Evolutionary conservation across 306 rosid species (phyloP).

Genomic region (apple (Malus domestica)): ASM211411v1 NC_041791.1:36850001-36850500

Average conservation of each 20-base stretch:
- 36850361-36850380: constrained; percentile 50
- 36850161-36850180: background rate
- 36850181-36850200: background rate
- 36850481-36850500: constrained; percentile 47
- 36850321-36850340: constrained; percentile 51
- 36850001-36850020: constrained; percentile 51
- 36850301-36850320: constrained; percentile 21
- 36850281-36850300: constrained; percentile 10
- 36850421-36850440: constrained; percentile 48
- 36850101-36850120: no score
- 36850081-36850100: no score
- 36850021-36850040: constrained; percentile 20
- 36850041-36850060: background rate
- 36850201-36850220: background rate
- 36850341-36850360: constrained; percentile 38
- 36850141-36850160: no score
- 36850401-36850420: constrained; percentile 44
- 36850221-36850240: background rate
- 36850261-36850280: background rate
- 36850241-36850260: background rate
- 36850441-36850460: constrained; percentile 69
- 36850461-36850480: constrained; percentile 53
- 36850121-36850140: no score
- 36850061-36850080: no score
- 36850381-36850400: constrained; percentile 45